Base-by-base conservation (phyloP, 139 green algal genomes). In the Haematococcus sp. region DNA sequence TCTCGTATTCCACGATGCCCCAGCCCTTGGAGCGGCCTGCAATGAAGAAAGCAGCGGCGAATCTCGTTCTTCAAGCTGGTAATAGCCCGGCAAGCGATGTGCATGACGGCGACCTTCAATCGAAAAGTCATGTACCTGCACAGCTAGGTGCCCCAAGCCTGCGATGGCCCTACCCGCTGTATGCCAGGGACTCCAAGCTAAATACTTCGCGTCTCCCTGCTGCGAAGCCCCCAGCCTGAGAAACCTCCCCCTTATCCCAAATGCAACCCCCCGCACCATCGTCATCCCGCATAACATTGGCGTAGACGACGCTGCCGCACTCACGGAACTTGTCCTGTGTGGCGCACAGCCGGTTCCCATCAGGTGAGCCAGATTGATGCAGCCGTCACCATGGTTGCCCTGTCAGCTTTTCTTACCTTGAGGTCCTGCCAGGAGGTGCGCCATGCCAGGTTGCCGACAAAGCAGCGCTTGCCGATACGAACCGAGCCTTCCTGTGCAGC, bases 1-100 rank as follows among this genome's bases (percentile, higher is more conserved):
- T 92, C 81, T 95, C 89, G 44, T 94, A 97, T 87, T 98, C 93
- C 23, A 98, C 88, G 69, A 95, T 94, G 52, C 94, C 94, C 89
- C 94, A 98, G 63, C 94, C 94, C 81, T 97, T 97, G 30, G 91
- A 97, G 11, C 91, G 82, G 55, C 91, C 93, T 96, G 84, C 72
- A 68, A 31, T 63, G 25, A 3, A 64, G 11, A 35, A 5, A 69
- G 16, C 3, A 28, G 15, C 4, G 15, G 54, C 4, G 5, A 49
- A 7, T 19, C 40, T 19, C 40, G 40, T 49, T 49, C 40, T 49
- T 7, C 7, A 7, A 49, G 40, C 40, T 11, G 7, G 40, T 11
- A 7, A 19, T 49, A 7, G n/a, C n/a, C n/a, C n/a, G n/a, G n/a
- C n/a, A n/a, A n/a, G 40, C 40, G 40, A 49, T 49, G 11, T 49